Base-by-base conservation (phyloP, 805 yeast species). In the Scheffersomyces lignosus region DNA sequence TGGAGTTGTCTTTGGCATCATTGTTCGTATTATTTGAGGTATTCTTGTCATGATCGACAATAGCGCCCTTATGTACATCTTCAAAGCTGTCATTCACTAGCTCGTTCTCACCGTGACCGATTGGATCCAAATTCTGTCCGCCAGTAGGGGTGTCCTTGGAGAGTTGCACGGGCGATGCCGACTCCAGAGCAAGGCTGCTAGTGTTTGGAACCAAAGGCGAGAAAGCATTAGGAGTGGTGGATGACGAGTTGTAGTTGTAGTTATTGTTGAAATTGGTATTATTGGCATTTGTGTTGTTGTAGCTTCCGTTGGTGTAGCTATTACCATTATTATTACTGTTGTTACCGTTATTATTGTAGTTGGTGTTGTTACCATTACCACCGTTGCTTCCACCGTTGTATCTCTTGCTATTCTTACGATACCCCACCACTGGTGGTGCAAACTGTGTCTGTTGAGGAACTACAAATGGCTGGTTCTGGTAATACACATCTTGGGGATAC, bases 401-500 rank as follows among this genome's bases (percentile, higher is more conserved):
- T 16, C 16, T 36, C 31, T 25, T 32, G 34, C 22, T 25, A n/a
- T 30, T 24, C 16, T 36, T 36, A 25, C n/a, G n/a, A n/a, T n/a
- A n/a, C n/a, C n/a, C n/a, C 24, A 20, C 24, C 7, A 10, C 24
- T 20, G 24, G 24, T 25, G 40, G 40, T 13, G 31, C 28, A 28
- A 37, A 37, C 22, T 32, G 41, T 18, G 25, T 31, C 14, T 24
- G 48, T 13, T 33, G 46, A 5, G 39, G 45, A 29, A 41, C 36
- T 36, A 41, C 33, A 31, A 30, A 41, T 15, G 38, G 41, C 18
- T 41, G 46, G 38, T 37, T 45, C 26, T 32, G 38, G 36, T 45
- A 45, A 31, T 38, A 39, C 34, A 40, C 36, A 33, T 45, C 49
- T 8, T 27, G 26, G 24, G 44, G 36, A 31, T 45, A 45, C 34